These are phyloP conservation scores for Paraglomus occultum DNA, from an alignment of 192 early-diverging fungal genomes.

Conservation along the genomic window DNA sequence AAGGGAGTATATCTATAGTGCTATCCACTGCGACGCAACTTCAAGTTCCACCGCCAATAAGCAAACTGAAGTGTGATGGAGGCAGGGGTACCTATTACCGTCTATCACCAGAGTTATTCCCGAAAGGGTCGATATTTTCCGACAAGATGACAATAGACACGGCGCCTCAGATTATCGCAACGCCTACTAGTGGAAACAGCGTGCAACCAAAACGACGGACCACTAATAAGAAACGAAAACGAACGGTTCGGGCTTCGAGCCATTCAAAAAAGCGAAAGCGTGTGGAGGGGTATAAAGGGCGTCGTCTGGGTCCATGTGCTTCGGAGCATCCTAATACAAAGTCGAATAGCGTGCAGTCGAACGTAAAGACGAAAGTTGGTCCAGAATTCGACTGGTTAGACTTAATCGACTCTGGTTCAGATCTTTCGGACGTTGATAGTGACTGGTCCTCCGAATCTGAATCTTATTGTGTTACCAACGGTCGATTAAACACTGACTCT, in stretches of 20 bases:
- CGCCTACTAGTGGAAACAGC: neutral
- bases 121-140: neutral
- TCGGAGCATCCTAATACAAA: neutral
- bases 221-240: neutral
- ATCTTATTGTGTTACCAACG: neutral
- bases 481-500: neutral
- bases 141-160: neutral
- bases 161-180: neutral
- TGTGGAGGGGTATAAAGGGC: neutral
- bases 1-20: conserved; percentile 49
- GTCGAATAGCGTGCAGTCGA: neutral
- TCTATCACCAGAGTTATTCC: conserved; percentile 35
- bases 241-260: neutral
- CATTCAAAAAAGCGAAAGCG: neutral
- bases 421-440: no score
- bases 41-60: conserved; percentile 39
- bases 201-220: conserved; percentile 1
- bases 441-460: neutral
- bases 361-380: neutral
- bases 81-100: conserved; percentile 39
- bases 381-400: neutral
- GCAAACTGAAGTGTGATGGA: conserved; percentile 31
- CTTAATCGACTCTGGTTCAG: no score
- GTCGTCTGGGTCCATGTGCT: neutral
- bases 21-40: conserved; percentile 36